These are phyloP conservation scores for Capronia epimyces DNA, from an alignment of 2,329 filamentous ascomycete species.

Conservation along the genomic window DNA sequence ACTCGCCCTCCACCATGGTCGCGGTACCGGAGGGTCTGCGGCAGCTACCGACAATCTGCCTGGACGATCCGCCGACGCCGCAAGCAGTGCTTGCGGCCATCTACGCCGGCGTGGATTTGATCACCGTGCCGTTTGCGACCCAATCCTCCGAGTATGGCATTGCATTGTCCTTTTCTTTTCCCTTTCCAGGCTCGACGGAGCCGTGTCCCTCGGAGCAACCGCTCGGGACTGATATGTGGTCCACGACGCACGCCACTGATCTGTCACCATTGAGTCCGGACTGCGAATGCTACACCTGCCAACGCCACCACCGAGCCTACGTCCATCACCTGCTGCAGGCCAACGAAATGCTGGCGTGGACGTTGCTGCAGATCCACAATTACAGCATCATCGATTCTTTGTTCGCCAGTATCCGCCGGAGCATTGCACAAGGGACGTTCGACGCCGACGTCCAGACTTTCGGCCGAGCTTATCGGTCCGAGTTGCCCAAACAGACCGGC, in stretches of 20 bases:
- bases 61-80: constrained; percentile 65
- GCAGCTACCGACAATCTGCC: constrained; percentile 65
- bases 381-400: constrained; percentile 63
- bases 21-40: constrained; percentile 59
- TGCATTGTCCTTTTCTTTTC: constrained; percentile 71
- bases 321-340: constrained; percentile 80
- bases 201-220: constrained; percentile 18
- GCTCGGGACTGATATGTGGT: constrained; percentile 77
- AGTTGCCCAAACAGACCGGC: constrained; percentile 68
- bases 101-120: constrained; percentile 69
- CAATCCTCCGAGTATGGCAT: constrained; percentile 76
- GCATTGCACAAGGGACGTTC: constrained; percentile 55
- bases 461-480: constrained; percentile 60
- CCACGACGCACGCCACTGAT: constrained; percentile 54
- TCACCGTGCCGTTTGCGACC: constrained; percentile 70
- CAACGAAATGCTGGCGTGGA: constrained; percentile 97
- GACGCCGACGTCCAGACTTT: constrained; percentile 56
- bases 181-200: constrained; percentile 53
- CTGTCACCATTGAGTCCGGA: constrained; percentile 55
- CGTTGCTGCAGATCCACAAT: constrained; percentile 87
- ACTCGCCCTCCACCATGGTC: constrained; percentile 64
- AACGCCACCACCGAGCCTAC: constrained; percentile 76
- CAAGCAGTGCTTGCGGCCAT: constrained; percentile 73
- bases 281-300: constrained; percentile 81
- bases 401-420: constrained; percentile 63